phyloP scores from a whole-genome alignment of 257 asterid species.

The Ophiorrhiza pumila region DNA sequence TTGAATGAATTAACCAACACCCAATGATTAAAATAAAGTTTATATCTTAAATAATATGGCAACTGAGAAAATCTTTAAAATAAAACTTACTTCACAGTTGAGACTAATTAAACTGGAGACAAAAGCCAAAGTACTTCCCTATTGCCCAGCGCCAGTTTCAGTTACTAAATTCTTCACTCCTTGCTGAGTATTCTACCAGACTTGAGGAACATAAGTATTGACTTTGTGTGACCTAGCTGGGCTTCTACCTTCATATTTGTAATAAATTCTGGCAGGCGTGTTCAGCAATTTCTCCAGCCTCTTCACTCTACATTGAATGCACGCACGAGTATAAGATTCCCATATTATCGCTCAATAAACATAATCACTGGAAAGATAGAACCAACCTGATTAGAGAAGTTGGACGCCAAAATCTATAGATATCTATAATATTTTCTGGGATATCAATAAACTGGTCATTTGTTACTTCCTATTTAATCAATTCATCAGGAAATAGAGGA shows the following conservation, averaged over 20 bases:
- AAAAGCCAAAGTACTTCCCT: slow-evolving; percentile 89
- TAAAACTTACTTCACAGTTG: slow-evolving; percentile 62
- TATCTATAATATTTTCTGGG: slow-evolving; percentile 78
- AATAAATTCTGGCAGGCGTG: slow-evolving; percentile 90
- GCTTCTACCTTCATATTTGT: slow-evolving; percentile 94
- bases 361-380: not conserved
- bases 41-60: not conserved
- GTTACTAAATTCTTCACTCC: slow-evolving; percentile 78
- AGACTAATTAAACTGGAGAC: slow-evolving; percentile 81
- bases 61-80: not conserved
- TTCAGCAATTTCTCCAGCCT: slow-evolving; percentile 81
- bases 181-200: slow-evolving; percentile 75
- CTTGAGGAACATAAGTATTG: slow-evolving; percentile 93
- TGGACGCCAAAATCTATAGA: slow-evolving; percentile 89
- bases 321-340: slow-evolving; percentile 26
- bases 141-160: slow-evolving; percentile 97
- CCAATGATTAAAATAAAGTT: no score
- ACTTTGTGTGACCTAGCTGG: slow-evolving; percentile 97
- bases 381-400: slow-evolving; percentile 87
- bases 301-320: slow-evolving; percentile 60
- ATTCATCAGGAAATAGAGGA: slow-evolving; percentile 72
- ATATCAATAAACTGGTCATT: slow-evolving; percentile 62
- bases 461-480: slow-evolving; percentile 67
- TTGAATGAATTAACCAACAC: no score
- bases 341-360: not conserved